Evolutionary conservation across 192 early-diverging fungal genomes (phyloP).

Genomic region (Pilobolus umbonatus): DNA sequence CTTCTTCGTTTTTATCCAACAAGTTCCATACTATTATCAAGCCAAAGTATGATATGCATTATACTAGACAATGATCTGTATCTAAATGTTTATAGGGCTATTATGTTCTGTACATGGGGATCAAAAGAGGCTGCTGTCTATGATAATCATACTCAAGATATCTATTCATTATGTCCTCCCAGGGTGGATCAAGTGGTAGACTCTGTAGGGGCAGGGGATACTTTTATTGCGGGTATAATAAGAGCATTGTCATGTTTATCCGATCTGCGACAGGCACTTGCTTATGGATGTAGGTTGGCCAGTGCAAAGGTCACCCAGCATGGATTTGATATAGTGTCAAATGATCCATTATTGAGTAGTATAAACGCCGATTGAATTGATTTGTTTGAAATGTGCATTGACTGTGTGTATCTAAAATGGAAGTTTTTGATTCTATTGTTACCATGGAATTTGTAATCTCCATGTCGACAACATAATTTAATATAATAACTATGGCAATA

Average conservation of each 20-base stretch:
- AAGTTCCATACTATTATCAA: background rate
- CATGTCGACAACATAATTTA: too few species aligned
- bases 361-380: too few species aligned
- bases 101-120: slow-evolving; percentile 61
- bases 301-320: slow-evolving; percentile 43
- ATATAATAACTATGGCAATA: too few species aligned
- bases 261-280: slow-evolving; percentile 22
- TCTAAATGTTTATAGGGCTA: slow-evolving; percentile 36
- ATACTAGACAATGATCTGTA: background rate
- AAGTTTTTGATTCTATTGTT: too few species aligned
- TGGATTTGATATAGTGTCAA: slow-evolving; percentile 49
- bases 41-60: slow-evolving; percentile 13
- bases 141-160: background rate
- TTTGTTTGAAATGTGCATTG: too few species aligned
- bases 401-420: too few species aligned
- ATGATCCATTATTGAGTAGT: too few species aligned
- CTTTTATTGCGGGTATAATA: slow-evolving; percentile 53
- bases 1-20: slow-evolving; percentile 22
- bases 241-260: slow-evolving; percentile 28
- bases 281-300: slow-evolving; percentile 44
- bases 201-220: slow-evolving; percentile 51
- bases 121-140: slow-evolving; percentile 37
- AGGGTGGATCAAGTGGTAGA: slow-evolving; percentile 35
- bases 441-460: too few species aligned
- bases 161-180: background rate